A percentile compares a stretch with the other conserved stretches of the same genome.
Evolutionary conservation across 2,329 filamentous ascomycete genomes (phyloP).

Genomic region (Beauveria pseudobassiana): DNA sequence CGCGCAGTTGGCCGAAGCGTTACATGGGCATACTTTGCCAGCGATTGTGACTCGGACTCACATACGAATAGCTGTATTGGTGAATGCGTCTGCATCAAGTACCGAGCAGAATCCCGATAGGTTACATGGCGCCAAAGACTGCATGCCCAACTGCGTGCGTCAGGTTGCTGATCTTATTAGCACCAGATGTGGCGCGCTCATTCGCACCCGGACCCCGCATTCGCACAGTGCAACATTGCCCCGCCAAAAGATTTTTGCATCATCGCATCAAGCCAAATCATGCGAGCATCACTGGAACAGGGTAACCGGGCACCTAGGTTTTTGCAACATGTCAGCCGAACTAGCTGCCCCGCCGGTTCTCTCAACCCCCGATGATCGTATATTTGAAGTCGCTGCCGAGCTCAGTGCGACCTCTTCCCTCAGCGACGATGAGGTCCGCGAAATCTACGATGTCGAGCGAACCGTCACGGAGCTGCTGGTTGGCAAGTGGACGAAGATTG

Average conservation of each 20-base stretch:
- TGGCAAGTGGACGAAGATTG: conserved; percentile 67
- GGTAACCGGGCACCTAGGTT: neutral
- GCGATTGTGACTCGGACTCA: neutral
- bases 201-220: conserved; percentile 8
- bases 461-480: conserved; percentile 70
- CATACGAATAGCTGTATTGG: neutral
- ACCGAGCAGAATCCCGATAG: too few relatives aligned
- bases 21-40: neutral
- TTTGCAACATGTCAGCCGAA: conserved; percentile 36
- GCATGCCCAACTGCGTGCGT: neutral
- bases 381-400: conserved; percentile 44
- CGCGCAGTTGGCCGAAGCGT: neutral
- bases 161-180: neutral
- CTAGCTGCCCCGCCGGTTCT: conserved; percentile 50
- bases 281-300: neutral
- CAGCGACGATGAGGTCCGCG: conserved; percentile 60
- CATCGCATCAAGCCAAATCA: neutral
- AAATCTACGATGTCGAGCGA: conserved; percentile 77
- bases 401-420: conserved; percentile 25
- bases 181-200: neutral
- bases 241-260: conserved; percentile 11
- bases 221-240: conserved; percentile 7
- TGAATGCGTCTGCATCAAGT: too few relatives aligned
- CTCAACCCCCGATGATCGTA: conserved; percentile 54
- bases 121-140: neutral